Percentiles rank a stretch among this genome's conserved stretches.
Evolutionary conservation across 2,329 filamentous ascomycete genomes (phyloP).

Genomic region (Colletotrichum sojae): DNA sequence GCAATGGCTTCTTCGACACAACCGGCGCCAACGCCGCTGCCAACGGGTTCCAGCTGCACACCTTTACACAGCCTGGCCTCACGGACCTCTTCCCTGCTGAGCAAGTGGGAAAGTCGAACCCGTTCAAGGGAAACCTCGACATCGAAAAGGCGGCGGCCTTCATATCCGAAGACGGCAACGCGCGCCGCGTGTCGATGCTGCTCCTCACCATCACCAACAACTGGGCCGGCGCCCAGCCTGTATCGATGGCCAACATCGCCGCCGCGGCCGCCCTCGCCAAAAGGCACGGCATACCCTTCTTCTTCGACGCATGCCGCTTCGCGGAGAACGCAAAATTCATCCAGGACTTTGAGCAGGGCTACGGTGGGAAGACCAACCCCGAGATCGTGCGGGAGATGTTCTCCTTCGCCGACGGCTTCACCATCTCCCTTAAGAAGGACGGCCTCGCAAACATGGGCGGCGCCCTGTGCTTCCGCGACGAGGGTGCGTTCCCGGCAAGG

Average conservation of each 20-base stretch:
- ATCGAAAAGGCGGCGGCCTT: too few relatives aligned
- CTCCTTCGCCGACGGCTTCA: conserved; percentile 44
- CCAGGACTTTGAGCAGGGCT: conserved; percentile 43
- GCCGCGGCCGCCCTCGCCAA: conserved; percentile 36
- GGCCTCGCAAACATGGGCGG: conserved; percentile 46
- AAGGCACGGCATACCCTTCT: conserved; percentile 40
- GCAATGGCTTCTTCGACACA: too few relatives aligned
- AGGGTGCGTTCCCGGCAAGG: not conserved
- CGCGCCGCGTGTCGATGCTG: too few relatives aligned
- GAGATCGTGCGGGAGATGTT: conserved; percentile 45
- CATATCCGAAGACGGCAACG: too few relatives aligned
- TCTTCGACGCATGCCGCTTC: conserved; percentile 46
- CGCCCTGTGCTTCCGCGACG: conserved; percentile 3
- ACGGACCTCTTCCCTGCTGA: too few relatives aligned
- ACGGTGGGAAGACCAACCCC: conserved; percentile 33
- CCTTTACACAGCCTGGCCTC: too few relatives aligned
- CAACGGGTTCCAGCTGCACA: too few relatives aligned
- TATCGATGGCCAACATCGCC: conserved; percentile 46
- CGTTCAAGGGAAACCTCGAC: too few relatives aligned
- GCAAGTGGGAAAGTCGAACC: too few relatives aligned
- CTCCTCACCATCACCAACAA: too few relatives aligned
- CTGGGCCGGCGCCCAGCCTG: conserved; percentile 38
- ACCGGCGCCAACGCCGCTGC: too few relatives aligned
- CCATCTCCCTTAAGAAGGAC: conserved; percentile 46
- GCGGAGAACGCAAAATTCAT: conserved; percentile 47